Base-by-base conservation (phyloP, 1,284 basidiomycete genomes). In the Athelia sp. region DNA sequence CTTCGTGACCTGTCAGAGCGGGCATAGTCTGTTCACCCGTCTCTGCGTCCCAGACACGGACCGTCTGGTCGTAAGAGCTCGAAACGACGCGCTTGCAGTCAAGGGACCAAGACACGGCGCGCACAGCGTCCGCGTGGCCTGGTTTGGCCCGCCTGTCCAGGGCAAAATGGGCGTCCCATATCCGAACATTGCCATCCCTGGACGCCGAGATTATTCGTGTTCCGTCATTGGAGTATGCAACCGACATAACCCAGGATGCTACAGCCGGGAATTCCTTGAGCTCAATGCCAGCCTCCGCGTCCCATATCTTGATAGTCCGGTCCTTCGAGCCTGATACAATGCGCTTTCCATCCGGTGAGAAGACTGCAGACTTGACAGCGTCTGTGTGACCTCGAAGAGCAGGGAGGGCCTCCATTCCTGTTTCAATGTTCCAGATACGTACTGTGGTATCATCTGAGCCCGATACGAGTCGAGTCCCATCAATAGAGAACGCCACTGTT, bases 271-370 rank as follows among this genome's bases (percentile, higher is more conserved):
- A 42, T 14, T 52, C 50, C 15, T 46, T 19, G 3, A 56, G 36
- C 9, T n/a, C 14, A 11, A 45, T n/a, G 4, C 61, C 61, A 11
- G 29, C 58, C 32, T 49, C 19, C 15, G 53, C 32, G 50, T 61
- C 50, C 62, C 64, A 64, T 4, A 66, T 47, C 6, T 51, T 36
- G 10, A 66, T 51, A 2, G 58, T 62, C 6, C 50, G 21, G 42
- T 67, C 66, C 31, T 51, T 44, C 14, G 60, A 60, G 22, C 62
- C 58, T 26, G 63, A 64, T 1, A 57, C 60, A n/a, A 68, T 52
- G 17, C 51, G 47, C 3, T 31, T 48, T 32, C 56, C 50, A 56
- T 56, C 50, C 46, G 59, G 49, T 18, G 52, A 54, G 40, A 48
- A 55, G 24, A 48, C 48, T 22, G 54, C 52, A 8, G 54, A 50